Evolutionary conservation across 1,284 basidiomycete genomes (phyloP).

Genomic region (Sporisorium graminicola): DNA sequence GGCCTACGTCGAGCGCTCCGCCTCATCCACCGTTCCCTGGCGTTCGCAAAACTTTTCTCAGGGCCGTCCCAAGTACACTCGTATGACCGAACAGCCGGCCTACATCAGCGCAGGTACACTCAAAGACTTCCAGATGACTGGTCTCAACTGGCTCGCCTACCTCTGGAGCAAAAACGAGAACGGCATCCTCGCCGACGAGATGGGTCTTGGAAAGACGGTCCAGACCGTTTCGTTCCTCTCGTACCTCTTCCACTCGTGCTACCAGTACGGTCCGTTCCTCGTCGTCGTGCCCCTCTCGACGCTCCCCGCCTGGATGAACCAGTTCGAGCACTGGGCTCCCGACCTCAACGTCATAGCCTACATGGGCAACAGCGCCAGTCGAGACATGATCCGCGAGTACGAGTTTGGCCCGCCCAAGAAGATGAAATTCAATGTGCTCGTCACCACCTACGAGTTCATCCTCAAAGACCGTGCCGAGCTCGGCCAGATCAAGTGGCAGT

Average conservation of each 20-base stretch:
- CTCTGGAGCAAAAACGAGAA: constrained; percentile 95
- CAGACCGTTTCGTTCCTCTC: constrained; percentile 96
- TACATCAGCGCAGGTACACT: constrained; percentile 84
- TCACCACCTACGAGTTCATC: constrained; percentile 99
- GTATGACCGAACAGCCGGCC: constrained; percentile 89
- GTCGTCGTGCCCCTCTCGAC: constrained; percentile 98
- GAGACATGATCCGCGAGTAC: constrained; percentile 82
- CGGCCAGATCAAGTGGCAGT: constrained; percentile 94
- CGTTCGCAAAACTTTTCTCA: constrained; percentile 82
- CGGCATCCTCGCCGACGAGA: constrained; percentile 98
- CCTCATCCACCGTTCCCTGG: constrained; percentile 85
- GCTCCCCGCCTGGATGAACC: constrained; percentile 97
- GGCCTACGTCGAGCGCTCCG: constrained; percentile 82
- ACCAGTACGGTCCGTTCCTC: constrained; percentile 92
- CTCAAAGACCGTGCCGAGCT: constrained; percentile 95
- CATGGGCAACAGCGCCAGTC: constrained; percentile 91
- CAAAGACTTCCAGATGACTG: constrained; percentile 98
- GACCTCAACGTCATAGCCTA: constrained; percentile 86
- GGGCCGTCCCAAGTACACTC: constrained; percentile 83
- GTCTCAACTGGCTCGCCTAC: constrained; percentile 97
- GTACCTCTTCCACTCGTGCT: constrained; percentile 93
- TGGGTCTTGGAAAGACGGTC: constrained; percentile 98
- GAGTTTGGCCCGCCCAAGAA: constrained; percentile 86
- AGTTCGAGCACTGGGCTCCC: constrained; percentile 98
- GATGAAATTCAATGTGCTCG: constrained; percentile 90